Conservation (phyloP, 2,329 filamentous ascomycete species). For the Pseudomassariella vexata region DNA sequence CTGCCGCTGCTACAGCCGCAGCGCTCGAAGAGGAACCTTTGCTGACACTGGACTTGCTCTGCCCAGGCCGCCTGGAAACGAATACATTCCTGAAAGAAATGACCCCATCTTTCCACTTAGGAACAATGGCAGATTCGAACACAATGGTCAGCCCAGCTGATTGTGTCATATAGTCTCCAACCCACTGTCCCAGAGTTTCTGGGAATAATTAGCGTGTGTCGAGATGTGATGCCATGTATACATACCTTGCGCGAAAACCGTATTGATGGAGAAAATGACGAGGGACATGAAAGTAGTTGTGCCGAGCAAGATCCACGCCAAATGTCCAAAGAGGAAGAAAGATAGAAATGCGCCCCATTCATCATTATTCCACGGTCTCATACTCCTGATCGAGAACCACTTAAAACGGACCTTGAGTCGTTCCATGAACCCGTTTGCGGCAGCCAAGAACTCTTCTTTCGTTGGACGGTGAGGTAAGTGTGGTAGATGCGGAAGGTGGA, state of each 20-base stretch:
- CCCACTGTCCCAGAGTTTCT: constrained; percentile 90
- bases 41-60: constrained; percentile 73
- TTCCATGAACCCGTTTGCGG: constrained; percentile 89
- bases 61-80: constrained; percentile 83
- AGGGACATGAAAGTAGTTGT: constrained; percentile 97
- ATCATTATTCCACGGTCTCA: constrained; percentile 89
- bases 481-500: constrained; percentile 29
- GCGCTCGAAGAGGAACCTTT: constrained; percentile 85
- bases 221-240: constrained; percentile 4
- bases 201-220: constrained; percentile 12
- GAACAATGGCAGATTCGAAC: constrained; percentile 96
- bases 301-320: constrained; percentile 92
- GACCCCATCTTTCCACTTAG: constrained; percentile 89
- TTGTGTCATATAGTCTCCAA: constrained; percentile 91
- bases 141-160: constrained; percentile 90
- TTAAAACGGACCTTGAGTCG: constrained; percentile 89
- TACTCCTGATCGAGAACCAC: constrained; percentile 93
- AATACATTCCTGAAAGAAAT: constrained; percentile 97
- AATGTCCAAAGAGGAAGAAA: constrained; percentile 89
- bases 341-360: constrained; percentile 93
- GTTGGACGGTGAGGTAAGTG: constrained; percentile 80
- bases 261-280: constrained; percentile 86
- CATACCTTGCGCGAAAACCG: constrained; percentile 86
- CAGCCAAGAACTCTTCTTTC: constrained; percentile 87
- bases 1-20: constrained; percentile 78